phyloP scores from a whole-genome alignment of 441 rosid species.

The Hypseocharis bilobata region DNA sequence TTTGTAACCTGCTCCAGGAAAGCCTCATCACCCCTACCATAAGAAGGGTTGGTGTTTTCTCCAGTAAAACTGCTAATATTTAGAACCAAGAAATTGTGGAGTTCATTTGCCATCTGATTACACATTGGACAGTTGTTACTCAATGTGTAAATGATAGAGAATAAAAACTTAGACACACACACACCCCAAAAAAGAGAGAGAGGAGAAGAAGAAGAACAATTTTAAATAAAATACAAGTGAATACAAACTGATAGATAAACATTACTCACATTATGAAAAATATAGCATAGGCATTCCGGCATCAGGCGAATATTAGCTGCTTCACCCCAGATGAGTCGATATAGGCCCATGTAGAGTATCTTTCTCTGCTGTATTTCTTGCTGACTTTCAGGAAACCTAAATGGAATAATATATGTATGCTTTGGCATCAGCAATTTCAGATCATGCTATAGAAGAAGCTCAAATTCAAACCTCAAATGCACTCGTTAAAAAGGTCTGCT shows the following conservation, averaged over 20 bases:
- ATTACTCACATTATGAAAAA: slow-evolving; percentile 75
- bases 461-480: not conserved
- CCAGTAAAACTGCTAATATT: slow-evolving; percentile 95
- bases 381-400: slow-evolving; percentile 80
- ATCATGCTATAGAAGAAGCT: slow-evolving; percentile 10
- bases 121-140: not conserved
- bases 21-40: slow-evolving; percentile 96
- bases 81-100: slow-evolving; percentile 88
- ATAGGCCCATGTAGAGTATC: slow-evolving; percentile 90
- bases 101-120: slow-evolving; percentile 96
- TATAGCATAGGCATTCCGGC: slow-evolving; percentile 96
- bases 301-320: slow-evolving; percentile 91
- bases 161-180: no score
- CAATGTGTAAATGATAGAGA: not conserved
- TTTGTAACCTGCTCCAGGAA: slow-evolving; percentile 85
- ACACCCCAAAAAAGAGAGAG: no score
- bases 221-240: not conserved
- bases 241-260: not conserved
- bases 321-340: slow-evolving; percentile 96
- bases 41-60: slow-evolving; percentile 95
- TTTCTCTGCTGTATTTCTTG: slow-evolving; percentile 88
- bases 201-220: no score
- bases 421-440: slow-evolving; percentile 1
- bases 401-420: slow-evolving; percentile 17
- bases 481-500: not conserved